phyloP scores from a whole-genome alignment of 371 early-diverging fungal genomes.

The Rhizopus microsporus region DNA sequence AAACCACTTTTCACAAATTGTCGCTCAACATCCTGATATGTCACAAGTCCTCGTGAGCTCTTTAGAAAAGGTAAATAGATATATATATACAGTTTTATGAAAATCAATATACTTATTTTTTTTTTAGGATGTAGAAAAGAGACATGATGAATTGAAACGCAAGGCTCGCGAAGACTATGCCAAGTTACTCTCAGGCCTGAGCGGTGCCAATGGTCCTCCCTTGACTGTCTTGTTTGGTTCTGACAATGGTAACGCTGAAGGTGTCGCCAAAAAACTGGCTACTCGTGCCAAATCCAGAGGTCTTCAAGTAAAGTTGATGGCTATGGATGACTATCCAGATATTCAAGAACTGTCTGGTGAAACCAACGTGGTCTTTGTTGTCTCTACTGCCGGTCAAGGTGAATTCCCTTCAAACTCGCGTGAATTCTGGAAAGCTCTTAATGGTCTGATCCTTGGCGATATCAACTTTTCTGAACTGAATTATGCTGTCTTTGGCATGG shows the following conservation, averaged over 20 bases:
- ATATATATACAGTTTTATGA: neutral
- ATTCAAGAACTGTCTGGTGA: slow-evolving; percentile 79
- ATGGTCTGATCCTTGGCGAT: slow-evolving; percentile 54
- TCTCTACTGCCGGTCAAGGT: slow-evolving; percentile 94
- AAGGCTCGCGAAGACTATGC: slow-evolving; percentile 69
- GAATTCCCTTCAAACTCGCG: slow-evolving; percentile 91
- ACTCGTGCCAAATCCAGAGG: slow-evolving; percentile 79
- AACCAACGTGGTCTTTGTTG: slow-evolving; percentile 73
- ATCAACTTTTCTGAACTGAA: slow-evolving; percentile 66
- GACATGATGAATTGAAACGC: slow-evolving; percentile 51
- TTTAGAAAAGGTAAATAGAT: slow-evolving; percentile 43
- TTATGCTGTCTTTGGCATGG: slow-evolving; percentile 86
- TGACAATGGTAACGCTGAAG: slow-evolving; percentile 90
- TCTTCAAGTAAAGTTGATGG: slow-evolving; percentile 70
- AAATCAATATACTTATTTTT: neutral
- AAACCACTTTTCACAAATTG: slow-evolving; percentile 76
- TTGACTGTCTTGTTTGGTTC: slow-evolving; percentile 86
- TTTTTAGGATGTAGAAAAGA: slow-evolving; percentile 50
- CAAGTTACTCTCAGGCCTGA: slow-evolving; percentile 64
- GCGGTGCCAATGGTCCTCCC: slow-evolving; percentile 74
- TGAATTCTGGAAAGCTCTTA: slow-evolving; percentile 84
- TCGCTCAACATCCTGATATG: slow-evolving; percentile 64
- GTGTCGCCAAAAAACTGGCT: slow-evolving; percentile 79
- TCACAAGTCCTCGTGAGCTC: slow-evolving; percentile 54
- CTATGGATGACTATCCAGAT: slow-evolving; percentile 78